Evolutionary conservation across 495 filamentous ascomycete genomes (phyloP).

Genomic region (Usnea hakonensis): DNA sequence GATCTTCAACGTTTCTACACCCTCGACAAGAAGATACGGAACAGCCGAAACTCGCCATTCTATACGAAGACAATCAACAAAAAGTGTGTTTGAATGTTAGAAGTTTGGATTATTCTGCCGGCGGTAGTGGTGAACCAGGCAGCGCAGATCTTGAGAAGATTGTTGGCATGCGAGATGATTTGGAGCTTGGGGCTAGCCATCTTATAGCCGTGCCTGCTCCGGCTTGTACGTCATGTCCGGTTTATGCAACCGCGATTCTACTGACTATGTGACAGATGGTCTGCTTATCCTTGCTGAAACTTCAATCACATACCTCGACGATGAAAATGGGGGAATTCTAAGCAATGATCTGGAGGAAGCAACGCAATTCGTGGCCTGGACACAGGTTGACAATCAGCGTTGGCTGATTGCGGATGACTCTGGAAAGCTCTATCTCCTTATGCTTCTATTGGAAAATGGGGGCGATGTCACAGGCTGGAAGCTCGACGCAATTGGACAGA

Average conservation of each 20-base stretch:
- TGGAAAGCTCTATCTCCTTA: slow-evolving; percentile 70
- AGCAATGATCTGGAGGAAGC: slow-evolving; percentile 57
- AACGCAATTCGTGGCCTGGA: slow-evolving; percentile 83
- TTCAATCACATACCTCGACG: slow-evolving; percentile 72
- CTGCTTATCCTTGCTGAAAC: slow-evolving; percentile 82
- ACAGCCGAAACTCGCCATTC: slow-evolving; percentile 69
- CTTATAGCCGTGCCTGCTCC: slow-evolving; percentile 74
- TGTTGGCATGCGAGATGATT: slow-evolving; percentile 45
- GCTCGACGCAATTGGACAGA: slow-evolving; percentile 58
- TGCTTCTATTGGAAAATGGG: slow-evolving; percentile 55
- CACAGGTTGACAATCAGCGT: slow-evolving; percentile 65
- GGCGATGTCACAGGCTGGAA: slow-evolving; percentile 61
- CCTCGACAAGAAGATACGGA: slow-evolving; percentile 46
- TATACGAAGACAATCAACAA: slow-evolving; percentile 67
- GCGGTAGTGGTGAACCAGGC: slow-evolving; percentile 37
- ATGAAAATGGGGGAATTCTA: slow-evolving; percentile 53
- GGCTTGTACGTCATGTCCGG: slow-evolving; percentile 36
- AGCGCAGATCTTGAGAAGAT: slow-evolving; percentile 47
- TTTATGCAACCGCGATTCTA: slow-evolving; percentile 24
- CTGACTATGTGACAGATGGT: slow-evolving; percentile 43
- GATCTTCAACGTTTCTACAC: slow-evolving; percentile 73
- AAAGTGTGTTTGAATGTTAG: slow-evolving; percentile 56
- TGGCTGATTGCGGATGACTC: slow-evolving; percentile 89
- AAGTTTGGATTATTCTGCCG: slow-evolving; percentile 44
- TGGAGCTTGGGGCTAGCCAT: slow-evolving; percentile 68